These are phyloP conservation scores for Peniophora sp. DNA, from an alignment of 1,284 basidiomycete species.

Conservation along the genomic window DNA sequence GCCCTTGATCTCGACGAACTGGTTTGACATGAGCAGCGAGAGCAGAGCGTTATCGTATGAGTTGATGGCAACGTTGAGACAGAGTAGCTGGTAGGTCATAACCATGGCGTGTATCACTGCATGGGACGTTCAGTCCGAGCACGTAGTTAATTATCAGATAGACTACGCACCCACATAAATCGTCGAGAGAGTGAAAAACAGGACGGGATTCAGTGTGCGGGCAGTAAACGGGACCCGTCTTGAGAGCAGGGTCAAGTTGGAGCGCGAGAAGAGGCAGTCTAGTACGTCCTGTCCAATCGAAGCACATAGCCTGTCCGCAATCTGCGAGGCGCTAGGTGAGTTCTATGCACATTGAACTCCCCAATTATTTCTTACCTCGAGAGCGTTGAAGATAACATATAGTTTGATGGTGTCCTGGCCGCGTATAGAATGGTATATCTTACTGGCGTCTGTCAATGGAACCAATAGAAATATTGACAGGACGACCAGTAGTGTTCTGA, in stretches of 20 bases:
- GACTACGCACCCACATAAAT: conserved; percentile 78
- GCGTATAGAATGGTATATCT: conserved; percentile 98
- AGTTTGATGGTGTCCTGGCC: conserved; percentile 98
- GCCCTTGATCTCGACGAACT: conserved; percentile 99
- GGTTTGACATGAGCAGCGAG: conserved; percentile 93
- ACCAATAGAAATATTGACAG: conserved; percentile 72
- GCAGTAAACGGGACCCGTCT: conserved; percentile 50
- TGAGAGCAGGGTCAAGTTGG: conserved; percentile 77
- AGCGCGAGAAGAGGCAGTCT: conserved; percentile 92
- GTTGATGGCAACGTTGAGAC: conserved; percentile 97
- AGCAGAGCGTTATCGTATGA: conserved; percentile 96
- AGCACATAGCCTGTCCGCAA: conserved; percentile 90
- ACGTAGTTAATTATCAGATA: background rate
- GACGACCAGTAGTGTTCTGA: conserved; percentile 74
- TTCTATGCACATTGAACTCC: background rate
- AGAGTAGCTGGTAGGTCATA: conserved; percentile 94
- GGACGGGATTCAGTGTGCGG: conserved; percentile 66
- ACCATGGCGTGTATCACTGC: conserved; percentile 87
- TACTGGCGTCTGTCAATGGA: conserved; percentile 89
- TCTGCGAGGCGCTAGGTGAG: conserved; percentile 42
- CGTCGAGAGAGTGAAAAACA: conserved; percentile 81
- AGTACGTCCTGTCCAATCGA: conserved; percentile 98
- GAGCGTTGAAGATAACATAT: conserved; percentile 98
- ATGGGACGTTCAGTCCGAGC: background rate
- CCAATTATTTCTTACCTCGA: conserved; percentile 63